Evolutionary conservation across 495 filamentous ascomycete species (phyloP).

Genomic region (Penicillium cataractarum): DNA sequence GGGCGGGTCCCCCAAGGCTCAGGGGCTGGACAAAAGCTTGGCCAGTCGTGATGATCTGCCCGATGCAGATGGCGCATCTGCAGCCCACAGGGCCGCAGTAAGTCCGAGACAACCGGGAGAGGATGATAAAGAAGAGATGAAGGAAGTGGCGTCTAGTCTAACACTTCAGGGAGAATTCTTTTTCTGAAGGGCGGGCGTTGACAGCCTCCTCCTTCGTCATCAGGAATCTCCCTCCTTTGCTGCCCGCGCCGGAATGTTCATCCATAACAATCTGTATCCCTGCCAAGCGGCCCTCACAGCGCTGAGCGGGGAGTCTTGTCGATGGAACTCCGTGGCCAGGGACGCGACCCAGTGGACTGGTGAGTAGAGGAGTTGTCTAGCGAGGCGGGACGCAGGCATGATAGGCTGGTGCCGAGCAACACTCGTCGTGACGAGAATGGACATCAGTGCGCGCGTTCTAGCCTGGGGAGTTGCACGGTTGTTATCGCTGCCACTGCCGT

Average conservation of each 20-base stretch:
- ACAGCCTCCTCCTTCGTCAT: conserved; percentile 20
- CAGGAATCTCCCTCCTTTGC: conserved; percentile 19
- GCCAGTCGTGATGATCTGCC: conserved; percentile 5
- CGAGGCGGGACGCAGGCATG: not conserved
- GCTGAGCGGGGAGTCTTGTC: not conserved
- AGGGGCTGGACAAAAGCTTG: conserved; percentile 6
- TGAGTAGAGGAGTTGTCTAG: not conserved
- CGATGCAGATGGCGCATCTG: not conserved
- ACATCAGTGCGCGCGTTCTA: not conserved
- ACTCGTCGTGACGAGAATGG: conserved; percentile 3
- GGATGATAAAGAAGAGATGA: not conserved
- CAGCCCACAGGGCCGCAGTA: not conserved
- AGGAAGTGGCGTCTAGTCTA: not conserved
- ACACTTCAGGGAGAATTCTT: not conserved
- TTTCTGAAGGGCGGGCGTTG: not conserved
- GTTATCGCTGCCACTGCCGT: not conserved
- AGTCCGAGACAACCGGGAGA: not conserved
- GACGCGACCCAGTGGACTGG: not conserved
- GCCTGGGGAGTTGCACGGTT: not conserved
- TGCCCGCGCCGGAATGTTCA: conserved; percentile 24
- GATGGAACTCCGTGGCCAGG: not conserved
- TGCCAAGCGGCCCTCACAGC: conserved; percentile 16
- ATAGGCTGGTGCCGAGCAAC: conserved; percentile 1
- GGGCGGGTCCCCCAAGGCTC: conserved; percentile 1
- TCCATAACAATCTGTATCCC: conserved; percentile 24